Evolutionary conservation across 805 yeast genomes (phyloP).

Genomic region (Candida andamanensis): DNA sequence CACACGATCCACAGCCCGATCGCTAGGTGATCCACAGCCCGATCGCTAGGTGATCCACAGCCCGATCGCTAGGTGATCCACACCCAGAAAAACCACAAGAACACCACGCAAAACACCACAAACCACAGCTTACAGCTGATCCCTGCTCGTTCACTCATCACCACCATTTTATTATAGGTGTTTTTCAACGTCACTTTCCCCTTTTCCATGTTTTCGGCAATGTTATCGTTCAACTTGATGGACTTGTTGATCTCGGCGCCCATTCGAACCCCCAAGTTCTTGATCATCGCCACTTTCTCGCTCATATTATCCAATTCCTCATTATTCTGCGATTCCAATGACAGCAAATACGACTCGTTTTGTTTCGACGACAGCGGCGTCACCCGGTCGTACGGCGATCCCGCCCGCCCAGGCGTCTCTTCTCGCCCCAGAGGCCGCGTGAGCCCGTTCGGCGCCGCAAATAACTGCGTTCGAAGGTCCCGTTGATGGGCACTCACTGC

Average conservation of each 20-base stretch:
- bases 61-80: slow-evolving; percentile 21
- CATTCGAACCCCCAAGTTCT: slow-evolving; percentile 38
- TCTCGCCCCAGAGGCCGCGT: slow-evolving; percentile 19
- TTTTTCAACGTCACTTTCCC: slow-evolving; percentile 37
- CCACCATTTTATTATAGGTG: slow-evolving; percentile 39
- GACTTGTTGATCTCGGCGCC: slow-evolving; percentile 41
- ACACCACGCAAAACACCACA: slow-evolving; percentile 30
- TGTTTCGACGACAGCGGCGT: slow-evolving; percentile 29
- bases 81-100: slow-evolving; percentile 37
- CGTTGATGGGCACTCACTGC: slow-evolving; percentile 36
- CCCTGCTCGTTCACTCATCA: slow-evolving; percentile 44
- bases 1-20: background rate
- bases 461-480: slow-evolving; percentile 39
- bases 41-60: background rate
- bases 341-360: slow-evolving; percentile 38
- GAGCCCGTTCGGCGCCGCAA: slow-evolving; percentile 18
- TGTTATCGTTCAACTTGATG: slow-evolving; percentile 36
- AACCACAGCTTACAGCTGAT: slow-evolving; percentile 44
- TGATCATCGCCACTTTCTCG: slow-evolving; percentile 36
- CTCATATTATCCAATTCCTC: slow-evolving; percentile 39
- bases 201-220: slow-evolving; percentile 34
- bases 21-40: background rate
- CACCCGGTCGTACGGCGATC: slow-evolving; percentile 36
- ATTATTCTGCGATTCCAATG: slow-evolving; percentile 39
- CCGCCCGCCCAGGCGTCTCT: slow-evolving; percentile 25